Base-by-base conservation (phyloP, 192 early-diverging fungal genomes). In the Backusella tarrabulga region DNA sequence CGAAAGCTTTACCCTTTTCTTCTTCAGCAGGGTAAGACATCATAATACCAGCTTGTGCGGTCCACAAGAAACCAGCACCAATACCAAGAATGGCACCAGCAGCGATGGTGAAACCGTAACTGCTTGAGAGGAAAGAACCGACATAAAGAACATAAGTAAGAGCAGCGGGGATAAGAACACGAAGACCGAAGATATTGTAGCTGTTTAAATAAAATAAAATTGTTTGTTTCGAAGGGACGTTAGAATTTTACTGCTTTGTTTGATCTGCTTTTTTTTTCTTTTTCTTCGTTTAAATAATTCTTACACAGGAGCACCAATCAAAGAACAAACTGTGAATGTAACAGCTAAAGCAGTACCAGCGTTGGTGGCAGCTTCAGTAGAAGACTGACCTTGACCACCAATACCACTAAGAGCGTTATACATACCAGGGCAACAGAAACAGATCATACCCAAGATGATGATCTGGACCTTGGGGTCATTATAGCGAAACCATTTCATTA, bases 41-140 rank as follows among this genome's bases (percentile, higher is more conserved):
- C 91, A 95, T 93, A 77, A 97, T 94, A 82, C 92, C 89, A 41
- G 94, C 90, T 76, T 94, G 92, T 14, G 92, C 92, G 4, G 93
- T 91, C 88, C 89, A 87, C 68, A 94, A 82, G 76, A 96, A 89
- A 71, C 93, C 94, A 4, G 95, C 95, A 73, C 93, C 92, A 26
- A 94, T 72, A 79, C 95, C 95, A 42, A 97, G 91, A 71, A 96
- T 85, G 4, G 88, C 95, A 52, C 94, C 94, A 19, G 94, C 82
- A 41, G 86, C 81, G 63, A 95, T 91, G 17, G 90, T 91, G 77
- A 97, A 93, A 6, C 75, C 78, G 21, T 84, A 79, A n/a, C 78
- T 74, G 67, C 80, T 38, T 9, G 88, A 87, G 75, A 91, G 88
- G 85, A 92, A 93, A n/a, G 94, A 93, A 34, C 87, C 94, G 7